Base-by-base conservation (phyloP, 768 basidiomycete genomes). In the Boletus subcaerulescens region DNA sequence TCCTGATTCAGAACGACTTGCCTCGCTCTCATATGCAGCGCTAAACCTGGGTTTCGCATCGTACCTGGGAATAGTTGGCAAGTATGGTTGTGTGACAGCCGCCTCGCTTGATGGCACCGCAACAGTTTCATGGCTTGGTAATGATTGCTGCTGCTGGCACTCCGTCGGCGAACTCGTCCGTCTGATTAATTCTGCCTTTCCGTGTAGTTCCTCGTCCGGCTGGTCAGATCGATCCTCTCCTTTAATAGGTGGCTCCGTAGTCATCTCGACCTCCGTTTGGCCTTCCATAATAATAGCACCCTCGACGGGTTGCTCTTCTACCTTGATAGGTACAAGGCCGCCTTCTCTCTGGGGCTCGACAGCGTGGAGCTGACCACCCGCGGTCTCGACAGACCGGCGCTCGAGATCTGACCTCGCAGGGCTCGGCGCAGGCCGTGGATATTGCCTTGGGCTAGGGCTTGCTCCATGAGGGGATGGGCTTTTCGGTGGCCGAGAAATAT, bases 21-120 rank as follows among this genome's bases (percentile, higher is more conserved):
- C 71, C 65, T 70, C 69, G 10, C 36, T 35, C 18, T 69, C 63
- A 12, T 65, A 62, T 36, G 59, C 60, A 36, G 45, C 57, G 46
- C 67, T 71, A 58, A 68, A 64, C 52, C 62, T 73, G 9, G 63
- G 60, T 35, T 63, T 62, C 33, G 60, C 56, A 13, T 66, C 66
- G 40, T 61, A 64, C 20, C 58, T 55, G n/a, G 76, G 70, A 52
- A 76, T 67, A 24, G 29, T 33, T 22, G 76, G 75, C 14, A 73
- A 42, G 48, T 61, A 71, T 1, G 69, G 69, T 41, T 60, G 59
- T n/a, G 58, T 72, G 44, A 64, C 63, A 38, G 32, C 50, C 33
- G 24, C 52, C 29, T 65, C 65, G 33, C 43, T 55, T 57, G 68
- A 49, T 38, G 54, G 3, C 43, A 31, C 41, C 17, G 39, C 55